Conservation (phyloP, 208 protist species). For the Wallacemonas sp. region DNA sequence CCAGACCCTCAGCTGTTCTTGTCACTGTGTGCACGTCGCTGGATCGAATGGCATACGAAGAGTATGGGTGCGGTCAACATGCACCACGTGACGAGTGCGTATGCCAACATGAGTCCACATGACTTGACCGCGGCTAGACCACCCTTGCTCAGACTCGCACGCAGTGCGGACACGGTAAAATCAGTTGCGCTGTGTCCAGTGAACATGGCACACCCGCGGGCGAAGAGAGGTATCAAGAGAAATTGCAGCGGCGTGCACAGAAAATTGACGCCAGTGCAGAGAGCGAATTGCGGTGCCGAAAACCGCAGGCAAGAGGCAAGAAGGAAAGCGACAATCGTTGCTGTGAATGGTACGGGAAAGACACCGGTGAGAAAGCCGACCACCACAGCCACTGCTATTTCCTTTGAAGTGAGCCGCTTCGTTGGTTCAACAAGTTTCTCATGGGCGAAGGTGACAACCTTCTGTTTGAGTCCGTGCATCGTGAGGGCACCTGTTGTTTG, state of each 20-base stretch:
- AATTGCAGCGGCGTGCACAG: slow-evolving; percentile 53
- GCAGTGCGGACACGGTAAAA: slow-evolving; percentile 35
- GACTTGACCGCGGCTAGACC: slow-evolving; percentile 23
- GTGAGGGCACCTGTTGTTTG: too few species aligned
- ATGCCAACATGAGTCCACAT: slow-evolving; percentile 36
- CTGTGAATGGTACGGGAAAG: slow-evolving; percentile 59
- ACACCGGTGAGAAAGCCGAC: slow-evolving; percentile 49
- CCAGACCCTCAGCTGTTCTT: neutral
- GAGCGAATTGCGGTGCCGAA: slow-evolving; percentile 22
- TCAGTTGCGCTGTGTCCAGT: slow-evolving; percentile 13
- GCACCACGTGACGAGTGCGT: slow-evolving; percentile 38
- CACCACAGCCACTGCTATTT: slow-evolving; percentile 27
- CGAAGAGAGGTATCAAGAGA: slow-evolving; percentile 38
- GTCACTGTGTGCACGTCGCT: neutral
- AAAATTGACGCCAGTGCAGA: slow-evolving; percentile 43
- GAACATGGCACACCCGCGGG: slow-evolving; percentile 13
- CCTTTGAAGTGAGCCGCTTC: slow-evolving; percentile 19
- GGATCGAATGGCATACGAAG: neutral
- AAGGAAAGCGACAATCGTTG: slow-evolving; percentile 31
- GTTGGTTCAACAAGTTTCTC: slow-evolving; percentile 36
- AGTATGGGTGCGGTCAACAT: slow-evolving; percentile 20
- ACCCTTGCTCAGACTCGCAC: slow-evolving; percentile 18
- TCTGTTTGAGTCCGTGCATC: slow-evolving; percentile 1
- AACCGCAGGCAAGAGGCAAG: slow-evolving; percentile 20
- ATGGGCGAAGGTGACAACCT: neutral